These are phyloP conservation scores for Pyrenula aspistea DNA, from an alignment of 495 filamentous ascomycete species.

Conservation along the genomic window DNA sequence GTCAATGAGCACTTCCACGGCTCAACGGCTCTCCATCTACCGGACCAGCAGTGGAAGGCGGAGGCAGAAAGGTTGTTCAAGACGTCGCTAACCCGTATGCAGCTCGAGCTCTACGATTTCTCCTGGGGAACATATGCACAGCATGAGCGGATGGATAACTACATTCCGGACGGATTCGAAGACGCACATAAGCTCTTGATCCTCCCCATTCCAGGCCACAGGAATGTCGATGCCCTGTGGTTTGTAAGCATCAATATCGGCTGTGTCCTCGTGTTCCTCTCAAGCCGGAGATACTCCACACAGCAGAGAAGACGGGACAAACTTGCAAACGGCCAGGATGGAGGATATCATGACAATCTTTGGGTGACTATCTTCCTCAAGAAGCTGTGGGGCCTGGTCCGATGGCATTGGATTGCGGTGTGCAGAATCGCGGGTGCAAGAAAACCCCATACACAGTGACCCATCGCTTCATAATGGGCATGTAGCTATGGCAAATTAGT, in stretches of 20 bases:
- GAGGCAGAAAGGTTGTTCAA: background rate
- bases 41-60: background rate
- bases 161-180: background rate
- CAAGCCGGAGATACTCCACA: background rate
- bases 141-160: background rate
- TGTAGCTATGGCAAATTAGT: no score
- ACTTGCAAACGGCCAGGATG: background rate
- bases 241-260: background rate
- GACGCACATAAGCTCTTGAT: background rate
- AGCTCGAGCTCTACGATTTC: background rate
- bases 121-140: background rate
- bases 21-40: background rate
- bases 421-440: background rate
- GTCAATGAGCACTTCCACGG: background rate
- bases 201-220: background rate
- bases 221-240: background rate
- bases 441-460: background rate
- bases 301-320: background rate
- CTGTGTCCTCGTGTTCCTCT: background rate
- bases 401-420: background rate
- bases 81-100: background rate
- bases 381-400: background rate
- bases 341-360: background rate
- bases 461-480: background rate
- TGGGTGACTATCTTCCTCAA: background rate